These are phyloP conservation scores for Oxyria digyna DNA, from an alignment of 148 eudicot genomes.

Conservation along the genomic window DNA sequence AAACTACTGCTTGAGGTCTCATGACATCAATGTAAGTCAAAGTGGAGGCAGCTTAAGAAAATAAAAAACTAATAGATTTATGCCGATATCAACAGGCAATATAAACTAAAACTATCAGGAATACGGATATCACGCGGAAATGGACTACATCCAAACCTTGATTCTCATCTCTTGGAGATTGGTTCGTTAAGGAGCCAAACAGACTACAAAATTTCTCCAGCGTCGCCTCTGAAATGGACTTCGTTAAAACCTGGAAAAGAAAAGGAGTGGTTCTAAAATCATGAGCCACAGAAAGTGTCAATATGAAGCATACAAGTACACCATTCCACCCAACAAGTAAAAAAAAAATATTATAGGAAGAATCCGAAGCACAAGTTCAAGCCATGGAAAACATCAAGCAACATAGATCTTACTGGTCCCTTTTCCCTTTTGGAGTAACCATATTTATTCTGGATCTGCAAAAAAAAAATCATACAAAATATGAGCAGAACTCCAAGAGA, in stretches of 20 bases:
- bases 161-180: conserved; percentile 36
- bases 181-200: conserved; percentile 54
- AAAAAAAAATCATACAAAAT: conserved; percentile 12
- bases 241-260: conserved; percentile 26
- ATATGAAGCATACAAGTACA: background rate
- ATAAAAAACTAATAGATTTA: background rate
- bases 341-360: no score
- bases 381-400: background rate
- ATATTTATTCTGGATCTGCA: conserved; percentile 89
- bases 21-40: background rate
- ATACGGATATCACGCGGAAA: background rate
- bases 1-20: background rate
- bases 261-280: background rate
- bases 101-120: background rate
- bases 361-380: background rate
- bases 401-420: conserved; percentile 30
- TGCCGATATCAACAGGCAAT: background rate
- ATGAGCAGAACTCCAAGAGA: conserved; percentile 13
- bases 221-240: conserved; percentile 66
- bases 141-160: conserved; percentile 26
- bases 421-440: conserved; percentile 48
- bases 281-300: background rate
- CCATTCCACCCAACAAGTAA: background rate
- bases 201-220: conserved; percentile 56
- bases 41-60: background rate